phyloP scores from a whole-genome alignment of 2,329 filamentous ascomycete species.

The Cercospora sojina region DNA sequence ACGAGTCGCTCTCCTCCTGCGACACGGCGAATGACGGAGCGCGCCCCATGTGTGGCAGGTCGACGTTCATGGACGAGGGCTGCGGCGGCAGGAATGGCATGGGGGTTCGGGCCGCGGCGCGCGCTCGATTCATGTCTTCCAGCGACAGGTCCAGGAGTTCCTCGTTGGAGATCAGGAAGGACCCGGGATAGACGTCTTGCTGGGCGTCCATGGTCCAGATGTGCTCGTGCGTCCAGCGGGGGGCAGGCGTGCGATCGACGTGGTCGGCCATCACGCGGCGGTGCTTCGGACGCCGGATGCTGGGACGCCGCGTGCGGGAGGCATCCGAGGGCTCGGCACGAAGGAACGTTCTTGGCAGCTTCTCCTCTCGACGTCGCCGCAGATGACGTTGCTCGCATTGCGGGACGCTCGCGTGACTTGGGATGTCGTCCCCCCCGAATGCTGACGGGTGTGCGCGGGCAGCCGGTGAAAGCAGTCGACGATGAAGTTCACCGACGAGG shows the following conservation, averaged over 20 bases:
- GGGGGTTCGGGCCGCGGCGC: background rate
- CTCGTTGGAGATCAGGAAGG: constrained; percentile 5
- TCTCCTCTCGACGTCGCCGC: background rate
- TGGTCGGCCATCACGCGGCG: background rate
- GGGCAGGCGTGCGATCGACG: background rate
- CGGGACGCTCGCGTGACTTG: constrained; percentile 3
- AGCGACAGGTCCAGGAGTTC: constrained; percentile 9
- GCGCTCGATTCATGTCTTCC: background rate
- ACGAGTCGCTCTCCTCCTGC: constrained; percentile 18
- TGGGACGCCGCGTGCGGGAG: constrained; percentile 3
- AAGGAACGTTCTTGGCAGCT: constrained; percentile 9
- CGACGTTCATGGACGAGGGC: background rate
- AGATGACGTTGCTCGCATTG: constrained; percentile 6
- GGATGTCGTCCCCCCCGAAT: background rate
- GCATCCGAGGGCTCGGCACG: background rate
- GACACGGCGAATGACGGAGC: background rate
- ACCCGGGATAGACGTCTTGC: background rate
- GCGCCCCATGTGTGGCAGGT: background rate
- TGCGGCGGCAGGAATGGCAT: background rate
- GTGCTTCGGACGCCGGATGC: background rate
- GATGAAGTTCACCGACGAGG: background rate
- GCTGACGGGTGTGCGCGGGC: background rate
- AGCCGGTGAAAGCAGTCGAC: background rate
- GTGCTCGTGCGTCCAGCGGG: background rate
- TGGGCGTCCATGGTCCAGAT: background rate